Conservation (phyloP, 2,329 filamentous ascomycete genomes). For the Gaeumannomyces sp. region DNA sequence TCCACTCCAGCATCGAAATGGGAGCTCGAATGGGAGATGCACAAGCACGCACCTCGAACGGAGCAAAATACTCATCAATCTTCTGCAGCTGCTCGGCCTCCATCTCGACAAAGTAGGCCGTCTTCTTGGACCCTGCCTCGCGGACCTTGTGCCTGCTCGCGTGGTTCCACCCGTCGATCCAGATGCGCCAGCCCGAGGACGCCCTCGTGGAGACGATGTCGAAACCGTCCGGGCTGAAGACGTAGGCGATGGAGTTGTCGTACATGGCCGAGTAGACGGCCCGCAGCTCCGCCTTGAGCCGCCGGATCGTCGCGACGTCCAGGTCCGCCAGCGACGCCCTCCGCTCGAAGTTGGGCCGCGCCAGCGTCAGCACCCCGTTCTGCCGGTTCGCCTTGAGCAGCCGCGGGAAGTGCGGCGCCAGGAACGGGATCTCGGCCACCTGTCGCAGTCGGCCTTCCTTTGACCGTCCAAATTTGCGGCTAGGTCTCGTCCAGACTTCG, state of each 20-base stretch:
- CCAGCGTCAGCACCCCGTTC: conserved; percentile 9
- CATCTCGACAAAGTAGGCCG: conserved; percentile 10
- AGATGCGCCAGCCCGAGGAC: background rate
- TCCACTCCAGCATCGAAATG: background rate
- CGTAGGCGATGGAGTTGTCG: conserved; percentile 10
- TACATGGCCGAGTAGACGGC: conserved; percentile 8
- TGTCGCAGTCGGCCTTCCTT: conserved; percentile 9
- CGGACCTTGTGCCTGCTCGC: conserved; percentile 10
- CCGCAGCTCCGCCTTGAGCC: conserved; percentile 6
- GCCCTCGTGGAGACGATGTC: background rate
- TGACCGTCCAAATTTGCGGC: conserved; percentile 9
- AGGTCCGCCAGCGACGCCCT: conserved; percentile 6
- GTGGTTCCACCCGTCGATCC: conserved; percentile 9
- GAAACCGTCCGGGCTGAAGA: conserved; percentile 10
- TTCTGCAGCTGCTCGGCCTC: conserved; percentile 10
- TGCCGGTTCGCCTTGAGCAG: conserved; percentile 7
- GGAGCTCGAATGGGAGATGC: background rate
- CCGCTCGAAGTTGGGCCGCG: conserved; percentile 1
- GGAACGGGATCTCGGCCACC: conserved; percentile 7
- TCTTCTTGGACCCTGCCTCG: conserved; percentile 9
- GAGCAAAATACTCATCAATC: conserved; percentile 8
- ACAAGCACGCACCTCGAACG: conserved; percentile 5
- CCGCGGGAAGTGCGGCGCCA: conserved; percentile 11
- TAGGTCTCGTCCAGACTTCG: conserved; percentile 9
- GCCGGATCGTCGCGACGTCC: conserved; percentile 4